Evolutionary conservation across 1,139 yeast genomes (phyloP).

Genomic region (Suhomyces anneliseae): DNA sequence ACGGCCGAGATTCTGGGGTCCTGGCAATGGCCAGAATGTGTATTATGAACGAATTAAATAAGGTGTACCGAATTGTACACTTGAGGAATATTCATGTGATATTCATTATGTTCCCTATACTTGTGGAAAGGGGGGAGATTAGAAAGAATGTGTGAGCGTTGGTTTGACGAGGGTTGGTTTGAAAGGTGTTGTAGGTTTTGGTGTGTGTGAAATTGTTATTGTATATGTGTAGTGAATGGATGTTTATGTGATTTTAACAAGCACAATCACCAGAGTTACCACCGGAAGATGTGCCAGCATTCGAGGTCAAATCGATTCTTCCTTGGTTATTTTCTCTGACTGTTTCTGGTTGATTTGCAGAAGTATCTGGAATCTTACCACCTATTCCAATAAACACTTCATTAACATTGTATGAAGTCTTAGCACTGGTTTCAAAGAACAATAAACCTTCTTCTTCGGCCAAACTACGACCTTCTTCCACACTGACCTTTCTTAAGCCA

Average conservation of each 20-base stretch:
- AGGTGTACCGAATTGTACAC: not conserved
- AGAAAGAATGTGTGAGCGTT: too few species aligned
- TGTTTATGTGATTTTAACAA: constrained; percentile 8
- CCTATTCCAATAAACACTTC: constrained; percentile 85
- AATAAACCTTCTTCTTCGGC: constrained; percentile 72
- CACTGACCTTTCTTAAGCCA: constrained; percentile 71
- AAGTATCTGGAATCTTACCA: constrained; percentile 61
- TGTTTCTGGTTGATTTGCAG: constrained; percentile 4
- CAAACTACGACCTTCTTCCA: constrained; percentile 79
- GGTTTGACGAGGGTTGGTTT: too few species aligned
- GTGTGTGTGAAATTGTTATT: not conserved
- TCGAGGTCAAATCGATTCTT: constrained; percentile 19
- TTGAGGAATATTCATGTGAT: not conserved
- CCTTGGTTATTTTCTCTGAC: constrained; percentile 11
- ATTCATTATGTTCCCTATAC: not conserved
- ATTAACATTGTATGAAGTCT: constrained; percentile 79
- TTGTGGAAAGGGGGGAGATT: too few species aligned
- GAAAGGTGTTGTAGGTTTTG: not conserved
- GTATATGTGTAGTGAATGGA: not conserved
- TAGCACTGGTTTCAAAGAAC: constrained; percentile 93
- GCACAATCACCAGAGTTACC: constrained; percentile 16
- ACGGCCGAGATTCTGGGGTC: not conserved
- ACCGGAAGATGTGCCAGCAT: constrained; percentile 3
- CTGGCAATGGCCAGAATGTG: not conserved
- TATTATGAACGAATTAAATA: constrained; percentile 5